Evolutionary conservation across 495 filamentous ascomycete genomes (phyloP).

Genomic region (Talaromyces liani): DNA sequence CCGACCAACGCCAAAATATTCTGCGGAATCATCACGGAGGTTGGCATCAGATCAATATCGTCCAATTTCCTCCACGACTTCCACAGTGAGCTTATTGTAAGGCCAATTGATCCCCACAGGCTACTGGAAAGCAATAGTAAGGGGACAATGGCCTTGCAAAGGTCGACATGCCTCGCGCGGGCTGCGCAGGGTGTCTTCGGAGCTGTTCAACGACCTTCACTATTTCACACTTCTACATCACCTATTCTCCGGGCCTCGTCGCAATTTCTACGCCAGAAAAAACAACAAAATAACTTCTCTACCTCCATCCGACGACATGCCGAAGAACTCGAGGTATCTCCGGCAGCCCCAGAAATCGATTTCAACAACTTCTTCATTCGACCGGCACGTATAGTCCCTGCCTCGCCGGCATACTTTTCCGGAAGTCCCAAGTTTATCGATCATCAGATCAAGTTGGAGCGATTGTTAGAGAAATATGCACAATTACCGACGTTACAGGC

Average conservation of each 20-base stretch:
- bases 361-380: constrained; percentile 20
- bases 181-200: constrained; percentile 32
- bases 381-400: constrained; percentile 67
- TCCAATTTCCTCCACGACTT: not conserved
- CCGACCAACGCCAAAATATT: constrained; percentile 10
- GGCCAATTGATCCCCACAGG: not conserved
- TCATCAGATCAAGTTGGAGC: constrained; percentile 63
- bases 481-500: constrained; percentile 59
- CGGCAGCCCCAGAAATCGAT: constrained; percentile 40
- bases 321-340: constrained; percentile 27
- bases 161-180: constrained; percentile 29
- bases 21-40: not conserved
- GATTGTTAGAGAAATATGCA: constrained; percentile 60
- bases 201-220: constrained; percentile 12
- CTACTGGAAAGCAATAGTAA: constrained; percentile 1
- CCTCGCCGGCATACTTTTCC: constrained; percentile 90
- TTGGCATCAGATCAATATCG: not conserved
- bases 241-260: constrained; percentile 10
- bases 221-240: constrained; percentile 11
- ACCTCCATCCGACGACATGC: constrained; percentile 10
- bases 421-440: constrained; percentile 80
- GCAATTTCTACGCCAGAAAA: not conserved
- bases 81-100: not conserved
- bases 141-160: constrained; percentile 28
- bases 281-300: not conserved